Evolutionary conservation across 306 rosid species (phyloP), one percentile per base, ranked within the genome.

Genomic region (Spatholobus suberectus): DNA sequence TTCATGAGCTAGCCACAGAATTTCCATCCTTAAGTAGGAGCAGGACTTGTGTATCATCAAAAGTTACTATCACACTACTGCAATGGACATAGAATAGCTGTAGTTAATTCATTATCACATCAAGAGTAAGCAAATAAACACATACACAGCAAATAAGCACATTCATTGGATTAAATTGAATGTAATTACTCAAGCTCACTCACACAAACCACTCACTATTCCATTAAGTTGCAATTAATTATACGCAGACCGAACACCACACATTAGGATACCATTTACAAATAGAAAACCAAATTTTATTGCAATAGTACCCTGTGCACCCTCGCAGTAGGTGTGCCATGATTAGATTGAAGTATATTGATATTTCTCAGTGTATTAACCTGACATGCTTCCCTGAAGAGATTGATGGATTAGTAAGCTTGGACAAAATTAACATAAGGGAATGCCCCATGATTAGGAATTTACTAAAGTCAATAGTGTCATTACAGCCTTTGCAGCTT

Each of bases 371-470:
- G 52, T 93, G 99, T 73, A 82, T 91, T 37, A 80, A 88, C 75
- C 75, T 96, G 69, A 51, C 81, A 35, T 51, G 85, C 38, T 90
- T 96, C 78, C 99, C 98, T 27, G 63, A 73, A 23, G 86, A 81
- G 38, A 72, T 88, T 51, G 95, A 94, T 34, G 86, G 89, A 43
- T 68, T 93, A 59, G 82, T 83, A 1, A 88, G 74, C 71, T 63
- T 96, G 78, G 94, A 91, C 78, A 96, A 93, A 91, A 93, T 96
- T 65, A 97, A 93, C 88, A 94, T 94, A 97, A 91, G 97, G 83
- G 98, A 92, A 75, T 96, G 99, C 82, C 81, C 94, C 3, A 78
- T 76, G 80, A 84, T 93, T 32, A 75, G 75, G 75, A 54, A 20
- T 17, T 58, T 92, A 23, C 98, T 98, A 0, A 86, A 85, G 37